A percentile compares a stretch with the other conserved stretches of the same genome.
phyloP scores from a whole-genome alignment of 768 basidiomycete genomes.

The Auricularia sp. region DNA sequence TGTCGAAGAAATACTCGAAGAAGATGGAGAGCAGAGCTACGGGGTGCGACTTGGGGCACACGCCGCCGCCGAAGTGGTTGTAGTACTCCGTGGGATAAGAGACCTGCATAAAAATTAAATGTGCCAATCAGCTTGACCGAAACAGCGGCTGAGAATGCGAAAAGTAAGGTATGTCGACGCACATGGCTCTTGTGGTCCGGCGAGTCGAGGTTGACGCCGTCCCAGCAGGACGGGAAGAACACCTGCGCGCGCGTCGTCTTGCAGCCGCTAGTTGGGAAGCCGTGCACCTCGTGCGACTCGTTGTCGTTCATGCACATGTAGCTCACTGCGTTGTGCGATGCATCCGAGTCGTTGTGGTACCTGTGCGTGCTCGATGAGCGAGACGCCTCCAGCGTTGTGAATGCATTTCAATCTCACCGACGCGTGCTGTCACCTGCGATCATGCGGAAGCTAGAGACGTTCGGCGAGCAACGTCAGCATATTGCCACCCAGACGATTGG shows the following conservation, averaged over 20 bases:
- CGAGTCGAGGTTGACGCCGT: constrained; percentile 17
- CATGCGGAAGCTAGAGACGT: background rate
- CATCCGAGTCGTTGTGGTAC: background rate
- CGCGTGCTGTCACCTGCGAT: background rate
- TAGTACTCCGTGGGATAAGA: constrained; percentile 8
- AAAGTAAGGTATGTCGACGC: background rate
- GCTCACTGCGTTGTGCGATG: background rate
- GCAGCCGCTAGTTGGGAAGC: background rate
- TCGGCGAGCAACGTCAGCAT: background rate
- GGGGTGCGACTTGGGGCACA: background rate
- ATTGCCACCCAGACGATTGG: background rate
- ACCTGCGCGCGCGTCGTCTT: constrained; percentile 3
- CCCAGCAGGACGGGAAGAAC: constrained; percentile 13
- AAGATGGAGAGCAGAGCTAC: background rate
- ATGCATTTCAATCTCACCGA: background rate
- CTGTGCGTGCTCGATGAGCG: background rate
- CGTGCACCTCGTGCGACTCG: constrained; percentile 1
- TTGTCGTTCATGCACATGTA: constrained; percentile 2
- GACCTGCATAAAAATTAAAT: background rate
- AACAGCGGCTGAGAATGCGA: no score
- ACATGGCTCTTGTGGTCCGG: constrained; percentile 14
- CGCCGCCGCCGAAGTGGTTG: background rate
- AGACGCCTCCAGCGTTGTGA: no score
- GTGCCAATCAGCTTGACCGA: background rate
- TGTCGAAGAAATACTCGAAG: constrained; percentile 1